phyloP scores from a whole-genome alignment of 2,329 filamentous ascomycete genomes.

The Fusarium citri region DNA sequence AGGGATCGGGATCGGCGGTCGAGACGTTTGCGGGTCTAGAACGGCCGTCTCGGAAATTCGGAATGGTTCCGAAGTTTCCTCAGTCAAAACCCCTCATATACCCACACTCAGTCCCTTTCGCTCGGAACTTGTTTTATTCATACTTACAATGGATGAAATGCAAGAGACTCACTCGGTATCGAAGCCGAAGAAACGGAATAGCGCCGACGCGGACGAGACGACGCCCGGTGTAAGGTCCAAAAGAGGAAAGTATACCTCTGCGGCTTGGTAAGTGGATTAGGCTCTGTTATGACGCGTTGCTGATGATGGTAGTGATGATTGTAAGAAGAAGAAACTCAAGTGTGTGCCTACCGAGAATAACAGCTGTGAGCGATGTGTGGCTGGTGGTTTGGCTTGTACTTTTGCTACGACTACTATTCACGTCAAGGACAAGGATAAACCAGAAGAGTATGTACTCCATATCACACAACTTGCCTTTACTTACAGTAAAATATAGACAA shows the following conservation, averaged over 20 bases:
- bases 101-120: not conserved
- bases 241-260: constrained; percentile 53
- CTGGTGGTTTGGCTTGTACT: constrained; percentile 44
- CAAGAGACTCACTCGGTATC: not conserved
- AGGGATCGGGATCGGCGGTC: not conserved
- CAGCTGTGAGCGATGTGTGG: constrained; percentile 49
- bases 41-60: constrained; percentile 28
- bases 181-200: constrained; percentile 35
- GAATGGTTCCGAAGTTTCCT: constrained; percentile 28
- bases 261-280: constrained; percentile 49
- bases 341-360: constrained; percentile 48
- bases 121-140: constrained; percentile 13
- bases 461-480: not conserved
- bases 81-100: not conserved
- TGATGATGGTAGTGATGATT: constrained; percentile 50
- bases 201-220: constrained; percentile 10
- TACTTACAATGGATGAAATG: not conserved
- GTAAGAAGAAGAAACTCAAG: constrained; percentile 57
- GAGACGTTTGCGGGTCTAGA: not conserved
- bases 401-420: constrained; percentile 33
- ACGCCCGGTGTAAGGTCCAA: constrained; percentile 39
- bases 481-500: not conserved
- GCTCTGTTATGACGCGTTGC: not conserved
- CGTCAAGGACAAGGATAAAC: constrained; percentile 36
- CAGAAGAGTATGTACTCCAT: constrained; percentile 32